Percentiles rank a stretch among this genome's conserved stretches.
These are phyloP conservation scores for Terfezia claveryi DNA, from an alignment of 495 filamentous ascomycete genomes.

Conservation along the genomic window DNA sequence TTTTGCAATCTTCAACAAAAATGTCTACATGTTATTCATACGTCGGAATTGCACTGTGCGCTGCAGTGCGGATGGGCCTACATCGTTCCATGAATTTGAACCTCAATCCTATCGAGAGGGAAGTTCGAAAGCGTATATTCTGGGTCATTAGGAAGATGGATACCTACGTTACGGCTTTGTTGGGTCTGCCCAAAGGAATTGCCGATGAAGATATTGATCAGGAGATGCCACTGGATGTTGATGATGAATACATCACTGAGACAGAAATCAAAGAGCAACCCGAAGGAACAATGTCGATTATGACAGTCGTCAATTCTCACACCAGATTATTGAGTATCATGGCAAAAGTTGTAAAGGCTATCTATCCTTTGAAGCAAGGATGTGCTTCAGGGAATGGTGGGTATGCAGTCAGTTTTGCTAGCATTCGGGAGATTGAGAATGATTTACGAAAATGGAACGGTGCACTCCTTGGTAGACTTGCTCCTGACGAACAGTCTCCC, in stretches of 20 bases:
- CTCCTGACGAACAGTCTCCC: too few relatives aligned
- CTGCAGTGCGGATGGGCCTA: conserved; percentile 65
- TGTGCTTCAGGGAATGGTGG: conserved; percentile 25
- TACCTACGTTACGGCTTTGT: conserved; percentile 69
- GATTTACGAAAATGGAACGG: conserved; percentile 76
- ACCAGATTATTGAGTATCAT: conserved; percentile 54
- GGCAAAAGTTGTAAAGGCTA: conserved; percentile 63
- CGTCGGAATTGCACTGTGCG: conserved; percentile 71
- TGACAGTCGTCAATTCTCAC: conserved; percentile 71
- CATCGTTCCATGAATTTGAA: conserved; percentile 50
- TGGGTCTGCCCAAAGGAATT: conserved; percentile 69
- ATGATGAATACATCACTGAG: conserved; percentile 74
- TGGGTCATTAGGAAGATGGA: conserved; percentile 88
- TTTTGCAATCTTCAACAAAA: conserved; percentile 76
- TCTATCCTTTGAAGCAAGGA: conserved; percentile 72
- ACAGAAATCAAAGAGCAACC: conserved; percentile 54
- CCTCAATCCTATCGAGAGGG: conserved; percentile 66
- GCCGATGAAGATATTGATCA: conserved; percentile 84
- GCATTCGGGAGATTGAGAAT: conserved; percentile 72
- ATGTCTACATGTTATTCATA: conserved; percentile 86
- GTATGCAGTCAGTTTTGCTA: conserved; percentile 73
- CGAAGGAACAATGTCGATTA: conserved; percentile 47
- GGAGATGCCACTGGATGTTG: conserved; percentile 60
- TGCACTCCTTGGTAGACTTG: conserved; percentile 31
- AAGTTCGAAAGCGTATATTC: conserved; percentile 66